A percentile compares a stretch with the other conserved stretches of the same genome.
phyloP scores from a whole-genome alignment of 192 early-diverging fungal species.

The Gamsiella multidivaricata region DNA sequence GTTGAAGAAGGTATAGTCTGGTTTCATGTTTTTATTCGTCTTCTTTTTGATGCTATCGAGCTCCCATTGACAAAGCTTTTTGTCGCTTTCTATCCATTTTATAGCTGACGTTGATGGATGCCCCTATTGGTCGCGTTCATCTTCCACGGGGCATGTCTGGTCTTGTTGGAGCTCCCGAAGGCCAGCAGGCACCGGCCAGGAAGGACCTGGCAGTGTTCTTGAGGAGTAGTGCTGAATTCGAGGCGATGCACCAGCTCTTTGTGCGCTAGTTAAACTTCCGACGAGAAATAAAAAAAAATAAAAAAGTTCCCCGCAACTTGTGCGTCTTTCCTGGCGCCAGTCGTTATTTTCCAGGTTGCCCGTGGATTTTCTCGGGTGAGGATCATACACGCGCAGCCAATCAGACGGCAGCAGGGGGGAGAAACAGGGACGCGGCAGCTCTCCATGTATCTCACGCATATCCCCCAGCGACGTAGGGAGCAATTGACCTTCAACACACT shows the following conservation, averaged over 20 bases:
- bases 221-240: conserved; percentile 40
- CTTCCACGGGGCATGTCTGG: conserved; percentile 35
- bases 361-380: conserved; percentile 12
- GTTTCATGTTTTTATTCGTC: neutral
- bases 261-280: conserved; percentile 18
- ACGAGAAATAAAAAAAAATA: conserved; percentile 9
- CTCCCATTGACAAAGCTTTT: neutral
- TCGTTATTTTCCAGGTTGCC: conserved; percentile 16
- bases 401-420: neutral
- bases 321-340: neutral
- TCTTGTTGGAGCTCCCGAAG: conserved; percentile 30
- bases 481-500: conserved; percentile 1
- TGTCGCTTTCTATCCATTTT: neutral
- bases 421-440: no score
- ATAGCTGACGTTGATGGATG: conserved; percentile 42
- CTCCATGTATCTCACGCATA: no score
- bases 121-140: conserved; percentile 42
- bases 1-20: conserved; percentile 40
- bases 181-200: conserved; percentile 5
- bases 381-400: neutral
- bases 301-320: conserved; percentile 48
- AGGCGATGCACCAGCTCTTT: conserved; percentile 52
- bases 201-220: conserved; percentile 47
- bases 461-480: no score
- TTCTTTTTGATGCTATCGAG: neutral